Evolutionary conservation across 495 filamentous ascomycete species (phyloP).

Genomic region (Lasiosphaeria hispida): DNA sequence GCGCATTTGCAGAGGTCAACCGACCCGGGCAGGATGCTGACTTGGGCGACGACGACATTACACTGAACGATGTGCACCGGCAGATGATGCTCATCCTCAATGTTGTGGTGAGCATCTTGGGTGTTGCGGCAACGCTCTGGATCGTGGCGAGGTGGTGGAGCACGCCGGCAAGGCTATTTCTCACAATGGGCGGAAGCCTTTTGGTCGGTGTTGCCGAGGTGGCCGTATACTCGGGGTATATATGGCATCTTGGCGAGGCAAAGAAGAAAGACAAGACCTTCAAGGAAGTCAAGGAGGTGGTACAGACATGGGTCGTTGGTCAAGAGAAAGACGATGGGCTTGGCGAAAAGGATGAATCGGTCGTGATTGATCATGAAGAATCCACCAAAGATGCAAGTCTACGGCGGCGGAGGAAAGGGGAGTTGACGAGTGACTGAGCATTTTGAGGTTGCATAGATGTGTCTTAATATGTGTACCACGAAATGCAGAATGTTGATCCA

Average conservation of each 20-base stretch:
- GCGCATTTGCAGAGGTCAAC: slow-evolving; percentile 51
- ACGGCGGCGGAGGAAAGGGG: slow-evolving; percentile 31
- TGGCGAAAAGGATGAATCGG: slow-evolving; percentile 38
- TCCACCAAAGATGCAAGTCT: slow-evolving; percentile 24
- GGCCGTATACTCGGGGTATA: slow-evolving; percentile 81
- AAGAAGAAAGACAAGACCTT: slow-evolving; percentile 61
- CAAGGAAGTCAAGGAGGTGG: slow-evolving; percentile 68
- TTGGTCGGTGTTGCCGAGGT: slow-evolving; percentile 84
- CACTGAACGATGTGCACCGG: slow-evolving; percentile 68
- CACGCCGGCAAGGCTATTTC: slow-evolving; percentile 62
- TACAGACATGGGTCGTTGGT: slow-evolving; percentile 69
- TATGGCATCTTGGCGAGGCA: slow-evolving; percentile 72
- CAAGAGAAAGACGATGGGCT: slow-evolving; percentile 35
- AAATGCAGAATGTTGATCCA: too few relatives aligned
- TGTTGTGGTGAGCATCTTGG: slow-evolving; percentile 68
- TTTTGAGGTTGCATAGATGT: not conserved
- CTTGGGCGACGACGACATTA: slow-evolving; percentile 53
- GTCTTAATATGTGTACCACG: too few relatives aligned
- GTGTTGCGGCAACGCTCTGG: slow-evolving; percentile 70
- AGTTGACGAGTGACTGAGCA: not conserved
- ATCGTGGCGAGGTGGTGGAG: slow-evolving; percentile 67
- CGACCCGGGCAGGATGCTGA: slow-evolving; percentile 37
- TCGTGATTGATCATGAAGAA: slow-evolving; percentile 21
- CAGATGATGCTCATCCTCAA: slow-evolving; percentile 74
- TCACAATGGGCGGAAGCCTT: slow-evolving; percentile 65